Evolutionary conservation across 306 rosid genomes (phyloP).

Genomic region (Lathyrus aphaca): DNA sequence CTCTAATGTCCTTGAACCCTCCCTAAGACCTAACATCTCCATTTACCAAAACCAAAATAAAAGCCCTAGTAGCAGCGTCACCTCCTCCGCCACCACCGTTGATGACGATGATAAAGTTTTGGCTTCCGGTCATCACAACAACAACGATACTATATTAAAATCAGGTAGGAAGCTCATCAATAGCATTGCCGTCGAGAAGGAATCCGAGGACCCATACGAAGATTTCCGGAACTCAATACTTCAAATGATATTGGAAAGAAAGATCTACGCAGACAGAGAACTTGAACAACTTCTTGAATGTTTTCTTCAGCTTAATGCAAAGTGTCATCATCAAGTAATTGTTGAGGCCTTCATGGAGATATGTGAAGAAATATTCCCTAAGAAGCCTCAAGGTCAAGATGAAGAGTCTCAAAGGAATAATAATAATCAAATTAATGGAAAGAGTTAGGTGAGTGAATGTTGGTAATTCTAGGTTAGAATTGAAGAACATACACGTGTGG

Average conservation of each 20-base stretch:
- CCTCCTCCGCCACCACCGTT: conserved; percentile 43
- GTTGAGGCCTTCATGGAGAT: conserved; percentile 50
- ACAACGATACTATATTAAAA: not conserved
- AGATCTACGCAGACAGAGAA: conserved; percentile 47
- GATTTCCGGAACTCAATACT: conserved; percentile 57
- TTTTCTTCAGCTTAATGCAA: conserved; percentile 55
- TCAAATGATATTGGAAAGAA: conserved; percentile 57
- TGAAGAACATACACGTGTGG: conserved; percentile 1
- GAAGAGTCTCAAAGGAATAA: not conserved
- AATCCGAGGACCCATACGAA: conserved; percentile 42
- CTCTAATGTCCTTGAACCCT: conserved; percentile 44
- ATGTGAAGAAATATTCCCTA: conserved; percentile 47
- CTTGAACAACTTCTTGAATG: conserved; percentile 57
- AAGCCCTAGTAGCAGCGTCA: conserved; percentile 29
- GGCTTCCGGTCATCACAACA: conserved; percentile 33
- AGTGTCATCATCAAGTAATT: conserved; percentile 51
- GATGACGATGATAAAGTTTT: conserved; percentile 24
- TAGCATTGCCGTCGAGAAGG: conserved; percentile 58
- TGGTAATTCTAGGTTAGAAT: not conserved
- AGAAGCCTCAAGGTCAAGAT: conserved; percentile 8
- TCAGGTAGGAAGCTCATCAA: conserved; percentile 25
- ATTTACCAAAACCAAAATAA: not conserved
- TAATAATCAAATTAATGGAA: not conserved
- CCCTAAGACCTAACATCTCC: conserved; percentile 34
- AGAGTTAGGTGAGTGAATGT: not conserved